These are phyloP conservation scores for Lathyrus tuberosus DNA, from an alignment of 306 rosid genomes.

Conservation along the genomic window DNA sequence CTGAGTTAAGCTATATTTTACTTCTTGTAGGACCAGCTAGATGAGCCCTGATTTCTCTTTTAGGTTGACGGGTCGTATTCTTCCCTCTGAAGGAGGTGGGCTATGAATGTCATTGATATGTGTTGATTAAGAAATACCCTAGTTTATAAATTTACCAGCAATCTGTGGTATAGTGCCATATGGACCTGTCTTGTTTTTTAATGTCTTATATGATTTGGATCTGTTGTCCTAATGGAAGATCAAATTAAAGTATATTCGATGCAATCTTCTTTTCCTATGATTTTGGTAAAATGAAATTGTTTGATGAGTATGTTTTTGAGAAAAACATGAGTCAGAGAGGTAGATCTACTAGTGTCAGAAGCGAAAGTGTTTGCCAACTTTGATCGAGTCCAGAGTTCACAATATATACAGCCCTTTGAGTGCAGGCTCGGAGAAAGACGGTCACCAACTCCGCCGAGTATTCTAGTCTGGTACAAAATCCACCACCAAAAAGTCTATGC, in stretches of 20 bases:
- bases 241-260: slow-evolving; percentile 38
- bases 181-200: slow-evolving; percentile 36
- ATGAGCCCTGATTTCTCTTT: slow-evolving; percentile 66
- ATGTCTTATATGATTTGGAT: slow-evolving; percentile 46
- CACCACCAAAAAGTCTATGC: neutral
- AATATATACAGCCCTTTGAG: neutral
- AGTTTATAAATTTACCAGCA: slow-evolving; percentile 47
- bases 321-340: neutral
- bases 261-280: slow-evolving; percentile 33
- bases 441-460: neutral
- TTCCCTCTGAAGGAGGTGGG: slow-evolving; percentile 68
- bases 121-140: slow-evolving; percentile 54
- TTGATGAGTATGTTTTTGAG: neutral
- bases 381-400: neutral
- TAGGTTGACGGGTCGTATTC: slow-evolving; percentile 46
- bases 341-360: neutral
- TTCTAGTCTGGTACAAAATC: neutral
- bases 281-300: neutral
- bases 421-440: neutral
- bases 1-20: slow-evolving; percentile 27
- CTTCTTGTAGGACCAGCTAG: slow-evolving; percentile 79
- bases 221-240: slow-evolving; percentile 31
- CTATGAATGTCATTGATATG: slow-evolving; percentile 63
- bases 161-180: slow-evolving; percentile 43
- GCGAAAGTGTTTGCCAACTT: neutral